Base-by-base conservation (phyloP, 306 rosid genomes). In the Prunus mongolica region DNA sequence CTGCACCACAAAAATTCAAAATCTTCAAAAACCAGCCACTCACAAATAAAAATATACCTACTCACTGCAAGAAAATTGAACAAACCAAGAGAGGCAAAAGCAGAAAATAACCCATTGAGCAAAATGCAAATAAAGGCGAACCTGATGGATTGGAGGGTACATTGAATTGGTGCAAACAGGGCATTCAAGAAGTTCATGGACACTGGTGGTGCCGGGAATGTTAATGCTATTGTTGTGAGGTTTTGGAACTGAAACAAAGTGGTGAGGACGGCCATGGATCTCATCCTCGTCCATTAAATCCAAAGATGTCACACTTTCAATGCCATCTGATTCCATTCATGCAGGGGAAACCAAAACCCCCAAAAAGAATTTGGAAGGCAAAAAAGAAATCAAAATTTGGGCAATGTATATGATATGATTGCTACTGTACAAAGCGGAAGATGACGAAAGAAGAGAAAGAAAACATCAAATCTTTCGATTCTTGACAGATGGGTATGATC, bases 141-240 rank as follows among this genome's bases (percentile, higher is more conserved):
- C 95, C 95, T 88, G 95, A 72, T 87, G 92, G 78, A 90, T 90
- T 65, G 95, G 92, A 84, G 95, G 95, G 83, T 88, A 90, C 92
- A 90, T 88, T 16, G 92, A 90, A 82, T 86, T 90, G 57, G 92
- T 86, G 68, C 96, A 90, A 62, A 90, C 92, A 20, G 96, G 95
- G 80, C 95, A 90, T 81, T 90, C 95, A 69, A 90, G 95, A 81
- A 90, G 95, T 81, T 88, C 92, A 49, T 90, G 89, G 47, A 86
- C 89, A 85, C 90, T 86, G 72, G 92, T 83, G 47, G 87, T 84
- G 64, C 76, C 75, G 51, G 86, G 87, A 19, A 69, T 74, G 75
- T 47, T 86, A 25, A n/a, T 65, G 76, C n/a, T 54, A 38, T 67
- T 72, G 80, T 24, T 86, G 60, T 72, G 89, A 47, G 81, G 76